Evolutionary conservation across 176 grass and related monocot genomes (phyloP).

Genomic region (Eragrostis nindensis): DNA sequence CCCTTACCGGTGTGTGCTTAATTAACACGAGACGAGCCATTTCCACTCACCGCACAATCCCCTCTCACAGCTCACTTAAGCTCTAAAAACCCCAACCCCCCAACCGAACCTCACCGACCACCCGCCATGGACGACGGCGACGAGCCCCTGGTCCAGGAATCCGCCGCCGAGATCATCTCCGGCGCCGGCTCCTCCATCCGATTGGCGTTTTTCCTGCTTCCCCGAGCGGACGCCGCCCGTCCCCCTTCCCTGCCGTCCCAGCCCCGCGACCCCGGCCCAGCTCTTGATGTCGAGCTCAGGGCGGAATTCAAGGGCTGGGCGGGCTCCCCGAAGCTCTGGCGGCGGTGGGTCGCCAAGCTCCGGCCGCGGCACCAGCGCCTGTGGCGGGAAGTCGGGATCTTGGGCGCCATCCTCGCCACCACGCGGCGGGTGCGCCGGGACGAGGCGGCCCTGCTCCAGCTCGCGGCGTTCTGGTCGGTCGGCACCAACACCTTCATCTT

Average conservation of each 20-base stretch:
- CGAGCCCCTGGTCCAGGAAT: constrained; percentile 7
- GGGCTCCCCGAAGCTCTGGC: constrained; percentile 26
- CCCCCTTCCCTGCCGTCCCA: background rate
- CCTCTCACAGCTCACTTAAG: too few species aligned
- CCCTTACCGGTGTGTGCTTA: too few species aligned
- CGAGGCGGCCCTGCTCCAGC: constrained; percentile 31
- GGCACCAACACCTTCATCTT: constrained; percentile 55
- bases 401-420: constrained; percentile 35
- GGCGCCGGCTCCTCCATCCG: background rate
- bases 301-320: constrained; percentile 47
- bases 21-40: too few species aligned
- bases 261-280: background rate
- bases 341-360: constrained; percentile 53
- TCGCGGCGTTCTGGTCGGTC: constrained; percentile 45
- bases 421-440: constrained; percentile 29
- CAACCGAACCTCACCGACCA: constrained; percentile 11
- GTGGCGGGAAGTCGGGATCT: constrained; percentile 50
- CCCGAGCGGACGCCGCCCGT: background rate
- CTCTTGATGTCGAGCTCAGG: background rate
- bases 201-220: constrained; percentile 29
- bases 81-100: constrained; percentile 6
- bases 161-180: background rate
- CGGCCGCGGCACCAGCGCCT: constrained; percentile 31
- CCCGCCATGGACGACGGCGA: background rate
- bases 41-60: too few species aligned